These are phyloP conservation scores for Ceratocystis albifundus DNA, from an alignment of 2,329 filamentous ascomycete species.

Conservation along the genomic window DNA sequence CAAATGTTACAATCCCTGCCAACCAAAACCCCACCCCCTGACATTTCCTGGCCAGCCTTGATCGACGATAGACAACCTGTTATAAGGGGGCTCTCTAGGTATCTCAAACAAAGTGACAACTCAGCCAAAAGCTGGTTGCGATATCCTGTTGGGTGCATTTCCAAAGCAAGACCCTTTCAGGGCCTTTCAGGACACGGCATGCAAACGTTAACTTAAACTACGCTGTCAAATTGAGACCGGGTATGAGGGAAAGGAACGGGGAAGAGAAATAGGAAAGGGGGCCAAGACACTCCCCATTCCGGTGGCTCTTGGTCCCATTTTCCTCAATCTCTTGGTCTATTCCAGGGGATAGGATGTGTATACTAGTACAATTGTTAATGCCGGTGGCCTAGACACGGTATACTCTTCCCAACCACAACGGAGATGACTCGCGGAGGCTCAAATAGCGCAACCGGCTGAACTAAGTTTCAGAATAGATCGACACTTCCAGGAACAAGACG, in stretches of 20 bases:
- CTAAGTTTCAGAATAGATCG: constrained; percentile 14
- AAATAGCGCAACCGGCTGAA: neutral
- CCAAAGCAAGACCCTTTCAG: neutral
- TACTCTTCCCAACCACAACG: neutral
- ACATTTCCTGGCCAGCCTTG: constrained; percentile 1
- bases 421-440: neutral
- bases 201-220: neutral
- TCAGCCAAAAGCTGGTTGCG: neutral
- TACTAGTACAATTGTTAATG: too few species aligned
- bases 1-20: constrained; percentile 3
- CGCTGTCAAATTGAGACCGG: neutral
- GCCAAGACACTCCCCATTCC: neutral
- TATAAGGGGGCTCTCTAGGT: neutral
- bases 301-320: neutral
- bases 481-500: neutral
- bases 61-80: neutral
- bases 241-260: too few species aligned
- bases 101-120: neutral
- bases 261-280: neutral
- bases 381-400: neutral
- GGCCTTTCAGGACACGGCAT: neutral
- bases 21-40: neutral
- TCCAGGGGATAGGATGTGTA: neutral
- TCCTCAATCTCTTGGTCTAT: neutral
- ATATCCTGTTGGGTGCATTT: neutral